These are phyloP conservation scores for Chlorella variabilis DNA, from an alignment of 163 green algal genomes.

Conservation along the genomic window DNA sequence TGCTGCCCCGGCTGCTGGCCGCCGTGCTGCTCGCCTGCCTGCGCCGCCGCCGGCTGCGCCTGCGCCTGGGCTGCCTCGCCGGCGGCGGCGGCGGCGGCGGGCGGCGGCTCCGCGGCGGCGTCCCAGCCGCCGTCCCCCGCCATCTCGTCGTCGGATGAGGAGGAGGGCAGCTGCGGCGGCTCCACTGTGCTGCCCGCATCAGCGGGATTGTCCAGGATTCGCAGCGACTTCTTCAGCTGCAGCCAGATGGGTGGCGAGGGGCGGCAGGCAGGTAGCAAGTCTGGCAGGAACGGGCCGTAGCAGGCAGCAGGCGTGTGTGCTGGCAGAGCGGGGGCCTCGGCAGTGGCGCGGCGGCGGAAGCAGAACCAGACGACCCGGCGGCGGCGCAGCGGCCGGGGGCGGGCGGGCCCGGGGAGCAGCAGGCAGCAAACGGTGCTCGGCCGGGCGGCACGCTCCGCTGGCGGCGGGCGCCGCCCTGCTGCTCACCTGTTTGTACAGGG, in stretches of 20 bases:
- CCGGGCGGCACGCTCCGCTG: too few relatives aligned
- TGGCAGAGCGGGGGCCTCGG: too few relatives aligned
- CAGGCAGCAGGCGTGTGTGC: neutral
- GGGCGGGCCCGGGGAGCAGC: too few relatives aligned
- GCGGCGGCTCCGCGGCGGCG: neutral
- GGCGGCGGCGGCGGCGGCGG: neutral
- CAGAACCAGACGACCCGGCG: too few relatives aligned
- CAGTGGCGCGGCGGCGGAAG: too few relatives aligned
- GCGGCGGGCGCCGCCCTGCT: too few relatives aligned
- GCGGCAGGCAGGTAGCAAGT: neutral
- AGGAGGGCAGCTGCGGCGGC: constrained; percentile 1
- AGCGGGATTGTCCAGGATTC: neutral
- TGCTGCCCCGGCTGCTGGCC: neutral
- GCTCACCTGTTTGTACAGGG: constrained; percentile 31
- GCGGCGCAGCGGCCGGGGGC: too few relatives aligned
- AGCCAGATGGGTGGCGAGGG: neutral
- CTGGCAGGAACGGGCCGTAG: neutral
- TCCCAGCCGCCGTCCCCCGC: neutral
- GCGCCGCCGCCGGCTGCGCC: neutral
- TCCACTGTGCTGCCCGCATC: constrained; percentile 10
- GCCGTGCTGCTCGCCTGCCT: neutral
- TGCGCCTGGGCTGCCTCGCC: neutral
- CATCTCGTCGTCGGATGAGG: constrained; percentile 6
- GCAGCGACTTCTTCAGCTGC: constrained; percentile 36
- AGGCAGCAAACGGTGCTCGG: too few relatives aligned